Conservation (phyloP, 1,284 basidiomycete species). For the Ustilago nuda region DNA sequence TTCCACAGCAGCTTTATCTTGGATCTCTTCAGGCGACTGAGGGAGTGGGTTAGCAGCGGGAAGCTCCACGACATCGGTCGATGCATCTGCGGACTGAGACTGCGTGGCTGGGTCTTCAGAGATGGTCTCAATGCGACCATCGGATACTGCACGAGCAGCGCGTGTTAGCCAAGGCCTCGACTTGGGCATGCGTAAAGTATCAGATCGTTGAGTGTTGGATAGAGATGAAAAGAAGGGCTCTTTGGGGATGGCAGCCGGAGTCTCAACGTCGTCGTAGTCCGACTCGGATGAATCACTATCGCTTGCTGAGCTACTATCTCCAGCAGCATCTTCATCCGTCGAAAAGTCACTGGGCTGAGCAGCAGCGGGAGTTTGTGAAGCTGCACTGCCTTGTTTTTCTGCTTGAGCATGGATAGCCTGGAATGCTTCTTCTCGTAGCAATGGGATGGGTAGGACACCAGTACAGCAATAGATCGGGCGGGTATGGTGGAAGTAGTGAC, state of each 20-base stretch:
- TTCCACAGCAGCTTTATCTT: neutral
- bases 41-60: slow-evolving; percentile 2
- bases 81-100: slow-evolving; percentile 16
- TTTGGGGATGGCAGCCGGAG: slow-evolving; percentile 46
- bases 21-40: slow-evolving; percentile 7
- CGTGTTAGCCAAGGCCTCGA: slow-evolving; percentile 45
- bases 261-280: slow-evolving; percentile 54
- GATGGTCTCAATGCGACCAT: slow-evolving; percentile 37
- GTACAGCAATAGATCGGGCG: slow-evolving; percentile 57
- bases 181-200: slow-evolving; percentile 36
- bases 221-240: slow-evolving; percentile 38
- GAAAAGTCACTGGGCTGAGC: slow-evolving; percentile 6
- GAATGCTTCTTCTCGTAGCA: slow-evolving; percentile 40
- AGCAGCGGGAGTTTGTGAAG: neutral
- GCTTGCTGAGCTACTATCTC: slow-evolving; percentile 32
- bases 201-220: slow-evolving; percentile 17
- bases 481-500: slow-evolving; percentile 55
- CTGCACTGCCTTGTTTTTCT: slow-evolving; percentile 15
- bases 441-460: slow-evolving; percentile 56
- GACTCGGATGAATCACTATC: slow-evolving; percentile 36
- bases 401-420: slow-evolving; percentile 35
- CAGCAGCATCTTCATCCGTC: slow-evolving; percentile 5
- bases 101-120: slow-evolving; percentile 24
- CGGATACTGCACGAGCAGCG: slow-evolving; percentile 38
- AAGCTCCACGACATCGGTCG: slow-evolving; percentile 17